phyloP scores from a whole-genome alignment of 208 protist species.

The Novymonas esmeraldas region DNA sequence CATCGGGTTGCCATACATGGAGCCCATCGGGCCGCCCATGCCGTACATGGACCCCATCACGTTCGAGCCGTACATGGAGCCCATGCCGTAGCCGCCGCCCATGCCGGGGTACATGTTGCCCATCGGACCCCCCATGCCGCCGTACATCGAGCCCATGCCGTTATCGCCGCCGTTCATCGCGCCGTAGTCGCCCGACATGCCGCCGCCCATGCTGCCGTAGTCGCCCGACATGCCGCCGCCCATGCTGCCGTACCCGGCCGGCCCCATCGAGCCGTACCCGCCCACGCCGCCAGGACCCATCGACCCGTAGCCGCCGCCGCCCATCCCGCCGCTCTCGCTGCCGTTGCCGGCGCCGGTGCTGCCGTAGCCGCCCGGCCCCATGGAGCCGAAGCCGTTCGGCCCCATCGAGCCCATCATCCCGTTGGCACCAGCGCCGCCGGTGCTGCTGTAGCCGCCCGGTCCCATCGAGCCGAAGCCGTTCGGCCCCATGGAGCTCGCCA shows the following conservation, averaged over 20 bases:
- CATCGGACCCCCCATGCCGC: slow-evolving; percentile 7
- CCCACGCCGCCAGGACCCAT: not conserved
- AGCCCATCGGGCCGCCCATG: slow-evolving; percentile 23
- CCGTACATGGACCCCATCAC: slow-evolving; percentile 29
- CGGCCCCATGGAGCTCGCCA: not conserved
- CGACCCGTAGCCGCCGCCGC: not conserved
- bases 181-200: slow-evolving; percentile 6
- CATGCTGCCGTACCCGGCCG: slow-evolving; percentile 16
- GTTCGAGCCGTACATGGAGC: slow-evolving; percentile 8
- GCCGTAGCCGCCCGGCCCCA: slow-evolving; percentile 1
- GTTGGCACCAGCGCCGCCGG: no score
- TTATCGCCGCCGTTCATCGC: slow-evolving; percentile 12
- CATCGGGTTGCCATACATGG: slow-evolving; percentile 18
- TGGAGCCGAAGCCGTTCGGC: slow-evolving; percentile 4
- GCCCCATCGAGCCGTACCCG: slow-evolving; percentile 27
- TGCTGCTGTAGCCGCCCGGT: slow-evolving; percentile 1
- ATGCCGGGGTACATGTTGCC: slow-evolving; percentile 19
- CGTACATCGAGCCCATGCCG: slow-evolving; percentile 2
- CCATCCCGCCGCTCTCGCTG: slow-evolving; percentile 8
- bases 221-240: not conserved
- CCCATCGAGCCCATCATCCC: slow-evolving; percentile 7
- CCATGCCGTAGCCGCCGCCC: slow-evolving; percentile 11
- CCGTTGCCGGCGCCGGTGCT: no score
- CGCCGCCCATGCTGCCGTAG: slow-evolving; percentile 21
- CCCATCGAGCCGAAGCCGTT: not conserved